Percentiles rank a stretch among this genome's conserved stretches.
Evolutionary conservation across 208 protist species (phyloP).

Genomic region (Herpetomonas samuelpessoai): DNA sequence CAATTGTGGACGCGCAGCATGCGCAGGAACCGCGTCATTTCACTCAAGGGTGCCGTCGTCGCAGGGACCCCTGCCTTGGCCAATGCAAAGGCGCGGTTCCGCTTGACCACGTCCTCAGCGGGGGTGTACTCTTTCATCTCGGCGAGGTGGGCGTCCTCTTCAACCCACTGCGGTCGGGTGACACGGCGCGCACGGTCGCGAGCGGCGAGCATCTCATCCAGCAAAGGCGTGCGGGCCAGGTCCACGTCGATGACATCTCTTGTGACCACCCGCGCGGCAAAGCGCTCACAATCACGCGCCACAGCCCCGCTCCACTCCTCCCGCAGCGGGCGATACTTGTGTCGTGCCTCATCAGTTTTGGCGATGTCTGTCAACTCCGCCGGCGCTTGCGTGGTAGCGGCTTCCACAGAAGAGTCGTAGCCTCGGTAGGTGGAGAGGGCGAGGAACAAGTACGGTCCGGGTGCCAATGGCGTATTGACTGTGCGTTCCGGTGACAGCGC

Average conservation of each 20-base stretch:
- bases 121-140: slow-evolving; percentile 61
- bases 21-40: slow-evolving; percentile 80
- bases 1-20: slow-evolving; percentile 82
- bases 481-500: slow-evolving; percentile 50
- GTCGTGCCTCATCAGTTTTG: no score
- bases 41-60: slow-evolving; percentile 15
- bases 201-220: slow-evolving; percentile 50
- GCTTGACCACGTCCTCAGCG: not conserved
- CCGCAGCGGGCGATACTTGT: slow-evolving; percentile 24
- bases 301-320: slow-evolving; percentile 43
- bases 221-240: slow-evolving; percentile 44
- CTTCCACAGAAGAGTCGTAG: slow-evolving; percentile 51
- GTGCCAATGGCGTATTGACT: slow-evolving; percentile 64
- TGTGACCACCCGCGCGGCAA: slow-evolving; percentile 36
- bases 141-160: slow-evolving; percentile 58
- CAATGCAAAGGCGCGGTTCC: not conserved
- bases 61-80: not conserved
- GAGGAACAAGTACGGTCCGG: slow-evolving; percentile 66
- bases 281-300: slow-evolving; percentile 25
- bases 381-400: not conserved
- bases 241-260: slow-evolving; percentile 68
- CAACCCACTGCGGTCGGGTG: slow-evolving; percentile 29
- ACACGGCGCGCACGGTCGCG: slow-evolving; percentile 34
- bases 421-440: slow-evolving; percentile 60
- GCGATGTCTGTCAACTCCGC: not conserved